Evolutionary conservation across 352 stramenopile genomes (phyloP).

Genomic region (Nannochloropsis limnetica): DNA sequence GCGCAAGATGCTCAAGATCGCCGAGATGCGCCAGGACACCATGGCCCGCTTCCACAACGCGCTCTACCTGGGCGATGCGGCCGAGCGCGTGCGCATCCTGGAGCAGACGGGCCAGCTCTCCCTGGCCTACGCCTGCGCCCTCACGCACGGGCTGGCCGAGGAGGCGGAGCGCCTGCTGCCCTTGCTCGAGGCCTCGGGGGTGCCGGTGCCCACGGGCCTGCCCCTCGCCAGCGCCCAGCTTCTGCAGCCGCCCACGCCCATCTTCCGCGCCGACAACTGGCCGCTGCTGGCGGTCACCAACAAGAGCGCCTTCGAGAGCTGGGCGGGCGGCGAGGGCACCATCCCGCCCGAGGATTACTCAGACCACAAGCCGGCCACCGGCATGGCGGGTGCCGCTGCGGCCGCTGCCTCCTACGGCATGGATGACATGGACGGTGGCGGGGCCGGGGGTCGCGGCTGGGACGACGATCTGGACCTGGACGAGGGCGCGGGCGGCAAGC

Average conservation of each 20-base stretch:
- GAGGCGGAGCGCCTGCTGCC: slow-evolving; percentile 81
- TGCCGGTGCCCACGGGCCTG: slow-evolving; percentile 51
- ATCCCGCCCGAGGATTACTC: slow-evolving; percentile 41
- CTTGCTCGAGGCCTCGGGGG: slow-evolving; percentile 77
- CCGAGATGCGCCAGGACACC: slow-evolving; percentile 91
- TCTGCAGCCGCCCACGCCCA: slow-evolving; percentile 82
- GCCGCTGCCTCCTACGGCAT: slow-evolving; percentile 16
- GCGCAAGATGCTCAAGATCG: slow-evolving; percentile 98
- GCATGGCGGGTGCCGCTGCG: slow-evolving; percentile 20
- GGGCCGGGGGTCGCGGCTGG: not conserved
- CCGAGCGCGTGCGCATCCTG: slow-evolving; percentile 84
- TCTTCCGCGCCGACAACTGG: slow-evolving; percentile 92
- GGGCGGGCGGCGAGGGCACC: slow-evolving; percentile 55
- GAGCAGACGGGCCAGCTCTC: slow-evolving; percentile 87
- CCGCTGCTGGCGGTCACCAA: slow-evolving; percentile 82
- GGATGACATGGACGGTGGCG: slow-evolving; percentile 42
- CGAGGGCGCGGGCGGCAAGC: slow-evolving; percentile 33
- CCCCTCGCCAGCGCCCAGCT: slow-evolving; percentile 60
- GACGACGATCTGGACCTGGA: slow-evolving; percentile 50
- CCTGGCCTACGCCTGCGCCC: slow-evolving; percentile 89
- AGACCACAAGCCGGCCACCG: slow-evolving; percentile 29
- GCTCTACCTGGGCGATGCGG: slow-evolving; percentile 89
- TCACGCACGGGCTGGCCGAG: slow-evolving; percentile 84
- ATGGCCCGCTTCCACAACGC: slow-evolving; percentile 98
- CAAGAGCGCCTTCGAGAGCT: slow-evolving; percentile 63